Conservation (phyloP, 345 rosid genomes). For the Triadica sebifera region DNA sequence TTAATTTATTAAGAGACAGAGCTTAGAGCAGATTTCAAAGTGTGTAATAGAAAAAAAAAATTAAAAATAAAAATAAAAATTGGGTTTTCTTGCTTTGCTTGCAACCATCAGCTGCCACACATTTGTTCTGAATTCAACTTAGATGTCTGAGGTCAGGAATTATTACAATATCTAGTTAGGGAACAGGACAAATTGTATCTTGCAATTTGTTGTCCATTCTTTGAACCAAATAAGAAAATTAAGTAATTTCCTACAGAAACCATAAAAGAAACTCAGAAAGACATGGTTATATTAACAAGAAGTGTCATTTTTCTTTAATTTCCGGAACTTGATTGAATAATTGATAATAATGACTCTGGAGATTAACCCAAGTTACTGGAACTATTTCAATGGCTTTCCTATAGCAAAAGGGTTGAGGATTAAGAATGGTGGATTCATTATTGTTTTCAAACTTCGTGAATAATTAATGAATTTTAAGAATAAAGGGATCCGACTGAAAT, state of each 20-base stretch:
- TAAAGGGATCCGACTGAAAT: no score
- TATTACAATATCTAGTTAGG: neutral
- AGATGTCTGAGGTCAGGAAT: neutral
- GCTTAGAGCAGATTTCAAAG: neutral
- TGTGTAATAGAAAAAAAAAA: neutral
- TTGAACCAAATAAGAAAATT: neutral
- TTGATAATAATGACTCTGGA: no score
- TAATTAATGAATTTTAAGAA: no score
- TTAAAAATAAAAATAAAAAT: neutral
- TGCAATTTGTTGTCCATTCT: no score
- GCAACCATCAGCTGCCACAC: conserved; percentile 7
- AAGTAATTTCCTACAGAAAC: neutral
- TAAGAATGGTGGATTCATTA: no score
- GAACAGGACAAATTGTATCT: no score
- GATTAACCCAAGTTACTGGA: no score
- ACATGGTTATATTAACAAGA: neutral
- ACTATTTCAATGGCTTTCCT: no score
- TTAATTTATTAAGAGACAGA: neutral
- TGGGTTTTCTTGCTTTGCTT: conserved; percentile 9
- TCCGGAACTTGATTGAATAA: no score
- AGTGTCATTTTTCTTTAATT: no score
- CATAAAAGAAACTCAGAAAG: neutral
- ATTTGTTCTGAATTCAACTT: neutral
- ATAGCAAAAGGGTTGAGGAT: no score
- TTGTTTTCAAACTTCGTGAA: no score